These are phyloP conservation scores for Pythium folliculosum DNA, from an alignment of 352 stramenopile genomes.

Conservation along the genomic window DNA sequence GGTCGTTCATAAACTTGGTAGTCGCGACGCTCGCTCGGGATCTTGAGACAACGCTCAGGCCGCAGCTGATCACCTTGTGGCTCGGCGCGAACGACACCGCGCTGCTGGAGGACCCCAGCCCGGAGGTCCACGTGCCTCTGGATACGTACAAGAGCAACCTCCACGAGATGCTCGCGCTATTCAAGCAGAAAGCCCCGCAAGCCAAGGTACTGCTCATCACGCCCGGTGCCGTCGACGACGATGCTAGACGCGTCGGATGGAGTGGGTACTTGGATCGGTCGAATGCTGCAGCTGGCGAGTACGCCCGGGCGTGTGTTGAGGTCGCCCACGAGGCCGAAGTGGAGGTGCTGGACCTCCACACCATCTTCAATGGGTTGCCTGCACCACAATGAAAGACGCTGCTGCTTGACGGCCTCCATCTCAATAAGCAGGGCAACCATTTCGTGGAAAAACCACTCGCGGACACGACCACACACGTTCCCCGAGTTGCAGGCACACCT, in stretches of 20 bases:
- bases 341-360: slow-evolving; percentile 44
- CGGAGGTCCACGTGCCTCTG: slow-evolving; percentile 45
- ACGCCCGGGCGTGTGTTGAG: slow-evolving; percentile 49
- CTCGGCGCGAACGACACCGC: slow-evolving; percentile 58
- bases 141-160: slow-evolving; percentile 49
- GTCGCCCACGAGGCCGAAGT: slow-evolving; percentile 32
- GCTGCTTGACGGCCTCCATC: slow-evolving; percentile 60
- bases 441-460: slow-evolving; percentile 40
- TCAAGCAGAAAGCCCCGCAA: slow-evolving; percentile 30
- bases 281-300: slow-evolving; percentile 39
- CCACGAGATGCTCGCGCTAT: slow-evolving; percentile 29
- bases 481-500: slow-evolving; percentile 9
- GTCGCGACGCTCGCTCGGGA: slow-evolving; percentile 32
- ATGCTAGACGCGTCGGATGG: not conserved
- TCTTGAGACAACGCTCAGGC: slow-evolving; percentile 29
- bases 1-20: slow-evolving; percentile 38
- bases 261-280: slow-evolving; percentile 38
- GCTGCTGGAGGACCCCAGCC: slow-evolving; percentile 32
- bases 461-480: slow-evolving; percentile 7
- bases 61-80: slow-evolving; percentile 43
- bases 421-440: slow-evolving; percentile 47
- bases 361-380: slow-evolving; percentile 45
- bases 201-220: slow-evolving; percentile 57
- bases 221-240: slow-evolving; percentile 51
- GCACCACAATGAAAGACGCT: slow-evolving; percentile 31